Conservation (phyloP, 106 monocot species). For the Vanilla planifolia region DNA sequence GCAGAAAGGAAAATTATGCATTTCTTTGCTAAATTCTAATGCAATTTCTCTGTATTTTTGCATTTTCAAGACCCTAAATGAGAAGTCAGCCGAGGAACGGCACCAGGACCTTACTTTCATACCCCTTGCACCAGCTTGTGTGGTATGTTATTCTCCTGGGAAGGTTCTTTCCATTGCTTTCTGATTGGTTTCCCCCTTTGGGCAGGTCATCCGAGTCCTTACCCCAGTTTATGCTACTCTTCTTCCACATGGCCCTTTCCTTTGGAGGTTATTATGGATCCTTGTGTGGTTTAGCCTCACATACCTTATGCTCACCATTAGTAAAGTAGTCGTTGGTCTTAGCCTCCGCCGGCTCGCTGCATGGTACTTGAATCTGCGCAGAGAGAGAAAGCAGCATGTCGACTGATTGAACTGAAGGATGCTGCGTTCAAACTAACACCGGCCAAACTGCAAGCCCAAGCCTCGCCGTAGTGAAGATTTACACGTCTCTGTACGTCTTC, state of each 20-base stretch:
- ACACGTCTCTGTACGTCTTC: too few relatives aligned
- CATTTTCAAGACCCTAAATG: constrained; percentile 63
- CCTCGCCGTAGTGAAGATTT: too few relatives aligned
- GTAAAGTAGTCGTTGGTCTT: constrained; percentile 50
- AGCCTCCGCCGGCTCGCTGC: constrained; percentile 46
- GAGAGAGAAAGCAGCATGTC: constrained; percentile 50
- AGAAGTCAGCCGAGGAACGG: constrained; percentile 62
- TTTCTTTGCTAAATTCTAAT: not conserved
- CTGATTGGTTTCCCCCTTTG: not conserved
- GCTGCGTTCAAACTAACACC: too few relatives aligned
- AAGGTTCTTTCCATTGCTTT: not conserved
- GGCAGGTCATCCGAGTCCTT: constrained; percentile 78
- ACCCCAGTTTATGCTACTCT: constrained; percentile 61
- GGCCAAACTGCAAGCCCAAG: too few relatives aligned
- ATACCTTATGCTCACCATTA: constrained; percentile 51
- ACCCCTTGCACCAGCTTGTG: constrained; percentile 93
- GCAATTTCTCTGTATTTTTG: not conserved
- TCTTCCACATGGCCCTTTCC: constrained; percentile 51
- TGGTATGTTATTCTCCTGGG: constrained; percentile 36
- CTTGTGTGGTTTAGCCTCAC: constrained; percentile 49
- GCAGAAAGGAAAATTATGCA: not conserved
- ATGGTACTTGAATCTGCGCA: constrained; percentile 56
- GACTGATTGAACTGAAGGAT: constrained; percentile 51
- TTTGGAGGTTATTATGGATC: constrained; percentile 59
- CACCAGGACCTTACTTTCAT: constrained; percentile 76